A percentile compares a stretch with the other conserved stretches of the same genome.
These are phyloP conservation scores for Royoungia palumana DNA, from an alignment of 768 basidiomycete genomes.

Conservation along the genomic window DNA sequence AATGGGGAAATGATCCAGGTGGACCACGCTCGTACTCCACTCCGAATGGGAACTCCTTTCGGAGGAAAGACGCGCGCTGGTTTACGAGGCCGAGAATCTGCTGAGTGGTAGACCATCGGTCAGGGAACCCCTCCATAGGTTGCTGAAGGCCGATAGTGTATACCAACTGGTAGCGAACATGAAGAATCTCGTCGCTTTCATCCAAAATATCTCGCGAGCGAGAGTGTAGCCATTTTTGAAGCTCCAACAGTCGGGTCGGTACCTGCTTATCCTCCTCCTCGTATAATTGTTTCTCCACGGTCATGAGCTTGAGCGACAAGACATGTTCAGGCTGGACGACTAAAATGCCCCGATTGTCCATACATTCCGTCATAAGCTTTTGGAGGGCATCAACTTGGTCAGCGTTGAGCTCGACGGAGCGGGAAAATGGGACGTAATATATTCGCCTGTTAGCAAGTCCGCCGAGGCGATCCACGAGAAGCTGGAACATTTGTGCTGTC, in stretches of 20 bases:
- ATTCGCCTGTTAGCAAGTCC: constrained; percentile 34
- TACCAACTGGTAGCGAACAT: constrained; percentile 46
- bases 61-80: constrained; percentile 1
- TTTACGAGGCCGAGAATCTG: constrained; percentile 34
- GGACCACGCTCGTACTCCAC: constrained; percentile 5
- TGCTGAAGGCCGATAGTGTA: constrained; percentile 42
- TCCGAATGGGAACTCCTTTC: constrained; percentile 4
- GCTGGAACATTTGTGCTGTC: constrained; percentile 29
- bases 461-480: constrained; percentile 30
- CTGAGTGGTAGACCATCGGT: constrained; percentile 43
- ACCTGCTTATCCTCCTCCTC: constrained; percentile 12
- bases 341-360: constrained; percentile 36
- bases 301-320: constrained; percentile 45
- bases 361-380: constrained; percentile 29
- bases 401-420: constrained; percentile 19
- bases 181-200: constrained; percentile 38
- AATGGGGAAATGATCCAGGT: constrained; percentile 6
- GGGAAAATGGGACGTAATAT: constrained; percentile 32
- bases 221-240: constrained; percentile 20
- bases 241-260: constrained; percentile 16
- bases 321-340: constrained; percentile 51
- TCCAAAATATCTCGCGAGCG: constrained; percentile 20
- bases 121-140: constrained; percentile 39
- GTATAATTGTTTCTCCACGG: constrained; percentile 12
- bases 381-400: constrained; percentile 13